phyloP scores from a whole-genome alignment of 257 asterid species.

The Ajuga chamaepitys region DNA sequence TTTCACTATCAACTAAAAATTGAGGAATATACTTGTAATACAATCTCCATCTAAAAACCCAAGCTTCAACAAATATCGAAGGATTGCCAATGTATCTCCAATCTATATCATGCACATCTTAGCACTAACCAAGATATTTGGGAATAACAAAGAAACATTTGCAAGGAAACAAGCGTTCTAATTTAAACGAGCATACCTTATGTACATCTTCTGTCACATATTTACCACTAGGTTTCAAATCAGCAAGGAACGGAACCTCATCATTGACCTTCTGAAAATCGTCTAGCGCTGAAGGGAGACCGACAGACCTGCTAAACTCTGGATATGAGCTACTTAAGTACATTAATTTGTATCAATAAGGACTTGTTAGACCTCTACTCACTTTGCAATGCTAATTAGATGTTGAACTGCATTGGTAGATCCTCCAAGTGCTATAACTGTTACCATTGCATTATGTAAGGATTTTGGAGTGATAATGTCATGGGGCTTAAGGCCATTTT shows the following conservation, averaged over 20 bases:
- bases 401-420: conserved; percentile 99
- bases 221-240: conserved; percentile 98
- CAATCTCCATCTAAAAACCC: conserved; percentile 83
- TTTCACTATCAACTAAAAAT: conserved; percentile 4
- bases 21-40: conserved; percentile 52
- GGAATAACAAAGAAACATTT: neutral
- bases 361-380: conserved; percentile 1
- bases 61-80: conserved; percentile 65
- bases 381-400: conserved; percentile 96
- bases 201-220: conserved; percentile 97
- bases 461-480: conserved; percentile 85
- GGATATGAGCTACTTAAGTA: conserved; percentile 28
- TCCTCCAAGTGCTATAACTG: conserved; percentile 96
- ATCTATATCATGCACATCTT: conserved; percentile 36
- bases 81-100: conserved; percentile 95
- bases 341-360: neutral
- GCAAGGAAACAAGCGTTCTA: neutral
- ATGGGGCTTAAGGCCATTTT: conserved; percentile 86
- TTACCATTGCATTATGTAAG: conserved; percentile 82
- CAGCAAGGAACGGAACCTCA: conserved; percentile 89
- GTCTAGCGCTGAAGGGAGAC: conserved; percentile 69
- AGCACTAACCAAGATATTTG: neutral
- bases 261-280: conserved; percentile 98
- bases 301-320: conserved; percentile 77
- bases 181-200: conserved; percentile 47